phyloP scores from a whole-genome alignment of 1,284 basidiomycete species.

The Ustilago trichophora region DNA sequence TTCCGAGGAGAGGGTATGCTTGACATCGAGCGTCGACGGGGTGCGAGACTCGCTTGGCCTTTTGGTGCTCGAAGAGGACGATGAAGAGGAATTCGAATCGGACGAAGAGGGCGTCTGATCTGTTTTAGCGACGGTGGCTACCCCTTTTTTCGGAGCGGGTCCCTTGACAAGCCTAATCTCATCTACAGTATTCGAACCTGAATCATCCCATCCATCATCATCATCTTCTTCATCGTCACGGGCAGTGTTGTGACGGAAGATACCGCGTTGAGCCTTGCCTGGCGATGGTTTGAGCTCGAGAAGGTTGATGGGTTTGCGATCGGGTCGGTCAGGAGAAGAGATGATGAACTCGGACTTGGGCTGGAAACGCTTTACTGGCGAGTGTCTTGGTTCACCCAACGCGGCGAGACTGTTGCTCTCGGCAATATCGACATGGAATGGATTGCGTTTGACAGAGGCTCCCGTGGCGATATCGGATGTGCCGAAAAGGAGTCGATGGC shows the following conservation, averaged over 20 bases:
- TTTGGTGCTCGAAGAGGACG: no score
- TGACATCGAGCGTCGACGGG: conserved; percentile 19
- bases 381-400: conserved; percentile 39
- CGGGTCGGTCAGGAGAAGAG: conserved; percentile 35
- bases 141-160: conserved; percentile 8
- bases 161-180: conserved; percentile 32
- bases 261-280: conserved; percentile 48
- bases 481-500: conserved; percentile 26
- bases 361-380: conserved; percentile 41
- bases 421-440: conserved; percentile 14
- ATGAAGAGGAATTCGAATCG: conserved; percentile 2
- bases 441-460: conserved; percentile 5
- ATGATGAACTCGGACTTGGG: conserved; percentile 36
- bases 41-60: conserved; percentile 2
- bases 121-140: neutral
- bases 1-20: conserved; percentile 34
- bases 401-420: conserved; percentile 29
- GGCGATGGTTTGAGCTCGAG: conserved; percentile 46
- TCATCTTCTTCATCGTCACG: conserved; percentile 21
- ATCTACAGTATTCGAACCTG: conserved; percentile 16
- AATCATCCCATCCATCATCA: conserved; percentile 15
- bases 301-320: conserved; percentile 48
- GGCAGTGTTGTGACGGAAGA: conserved; percentile 35
- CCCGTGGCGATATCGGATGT: conserved; percentile 1
- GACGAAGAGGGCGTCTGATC: conserved; percentile 3